Evolutionary conservation across 2,329 filamentous ascomycete species (phyloP).

Genomic region (Paraconiothyrium sp.): DNA sequence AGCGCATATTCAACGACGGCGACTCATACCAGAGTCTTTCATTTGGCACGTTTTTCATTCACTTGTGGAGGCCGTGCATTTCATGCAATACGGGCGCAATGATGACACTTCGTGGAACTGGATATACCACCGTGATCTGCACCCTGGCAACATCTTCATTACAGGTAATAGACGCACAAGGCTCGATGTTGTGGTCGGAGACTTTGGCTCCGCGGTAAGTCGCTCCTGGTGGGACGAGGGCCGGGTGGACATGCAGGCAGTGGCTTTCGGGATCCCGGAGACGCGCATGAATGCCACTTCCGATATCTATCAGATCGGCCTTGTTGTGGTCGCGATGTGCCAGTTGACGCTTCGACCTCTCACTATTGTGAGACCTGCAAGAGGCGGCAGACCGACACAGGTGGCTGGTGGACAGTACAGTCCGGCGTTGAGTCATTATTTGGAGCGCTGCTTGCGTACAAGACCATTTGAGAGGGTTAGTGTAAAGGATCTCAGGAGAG

Average conservation of each 20-base stretch:
- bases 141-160: background rate
- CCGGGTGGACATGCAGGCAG: background rate
- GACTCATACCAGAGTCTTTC: background rate
- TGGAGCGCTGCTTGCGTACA: background rate
- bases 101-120: background rate
- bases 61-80: background rate
- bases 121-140: background rate
- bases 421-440: background rate
- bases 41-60: background rate
- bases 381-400: background rate
- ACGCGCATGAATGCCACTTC: background rate
- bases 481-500: background rate
- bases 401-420: background rate
- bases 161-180: background rate
- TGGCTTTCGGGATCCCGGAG: background rate
- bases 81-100: background rate
- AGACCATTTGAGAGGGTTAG: background rate
- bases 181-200: background rate
- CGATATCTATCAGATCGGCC: conserved; percentile 1
- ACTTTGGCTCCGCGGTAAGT: conserved; percentile 1
- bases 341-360: background rate
- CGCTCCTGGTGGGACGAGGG: conserved; percentile 1
- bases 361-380: background rate
- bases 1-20: background rate
- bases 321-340: background rate